These are phyloP conservation scores for Agrocybe pediades DNA, from an alignment of 768 basidiomycete species.

Conservation along the genomic window DNA sequence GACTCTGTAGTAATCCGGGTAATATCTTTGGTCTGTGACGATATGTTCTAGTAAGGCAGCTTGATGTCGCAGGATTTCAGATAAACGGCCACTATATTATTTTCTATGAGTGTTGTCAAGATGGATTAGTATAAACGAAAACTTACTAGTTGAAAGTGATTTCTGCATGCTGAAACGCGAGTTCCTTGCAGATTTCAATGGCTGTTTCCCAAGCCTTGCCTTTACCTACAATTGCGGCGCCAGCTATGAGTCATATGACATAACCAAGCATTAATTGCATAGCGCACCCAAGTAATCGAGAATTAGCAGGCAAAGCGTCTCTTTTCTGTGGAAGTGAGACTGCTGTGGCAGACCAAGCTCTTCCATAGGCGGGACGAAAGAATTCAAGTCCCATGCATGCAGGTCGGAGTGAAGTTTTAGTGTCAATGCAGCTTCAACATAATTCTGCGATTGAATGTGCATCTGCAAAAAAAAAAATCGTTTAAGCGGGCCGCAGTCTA, in stretches of 20 bases:
- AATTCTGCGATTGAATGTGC: constrained; percentile 87
- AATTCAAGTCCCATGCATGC: constrained; percentile 85
- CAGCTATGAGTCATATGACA: neutral
- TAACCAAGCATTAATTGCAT: neutral
- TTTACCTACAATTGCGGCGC: constrained; percentile 55
- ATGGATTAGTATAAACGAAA: neutral
- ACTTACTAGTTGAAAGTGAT: constrained; percentile 90
- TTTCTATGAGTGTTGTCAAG: constrained; percentile 8
- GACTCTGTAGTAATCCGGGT: constrained; percentile 92
- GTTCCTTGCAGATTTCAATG: constrained; percentile 89
- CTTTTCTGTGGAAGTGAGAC: constrained; percentile 92
- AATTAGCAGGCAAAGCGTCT: constrained; percentile 87
- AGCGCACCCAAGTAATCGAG: constrained; percentile 87
- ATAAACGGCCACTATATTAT: constrained; percentile 65
- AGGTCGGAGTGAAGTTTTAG: constrained; percentile 93
- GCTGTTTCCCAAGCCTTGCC: constrained; percentile 98
- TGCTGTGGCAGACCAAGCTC: constrained; percentile 90
- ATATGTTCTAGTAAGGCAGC: constrained; percentile 88
- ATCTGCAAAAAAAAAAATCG: constrained; percentile 50
- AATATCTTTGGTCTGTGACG: constrained; percentile 78
- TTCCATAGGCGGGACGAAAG: constrained; percentile 85
- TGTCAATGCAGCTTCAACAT: constrained; percentile 91
- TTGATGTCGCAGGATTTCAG: constrained; percentile 85
- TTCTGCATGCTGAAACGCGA: constrained; percentile 85
- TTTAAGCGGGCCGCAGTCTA: neutral